A percentile compares a stretch with the other conserved stretches of the same genome.
These are phyloP conservation scores for Plasmodium ovale DNA, from an alignment of 169 alveolate genomes.

Conservation along the genomic window DNA sequence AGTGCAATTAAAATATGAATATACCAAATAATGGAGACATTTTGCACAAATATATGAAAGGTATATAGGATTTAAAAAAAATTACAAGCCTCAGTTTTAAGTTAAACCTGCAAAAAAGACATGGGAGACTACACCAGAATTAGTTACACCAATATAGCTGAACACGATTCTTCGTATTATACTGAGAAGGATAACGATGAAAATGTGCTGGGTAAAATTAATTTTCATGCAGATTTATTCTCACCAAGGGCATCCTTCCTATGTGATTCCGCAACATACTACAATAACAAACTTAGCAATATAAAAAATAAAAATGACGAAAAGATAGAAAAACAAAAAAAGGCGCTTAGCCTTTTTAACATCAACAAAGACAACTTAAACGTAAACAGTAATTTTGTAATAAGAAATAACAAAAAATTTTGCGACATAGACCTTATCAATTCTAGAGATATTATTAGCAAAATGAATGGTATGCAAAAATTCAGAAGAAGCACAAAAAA, in stretches of 20 bases:
- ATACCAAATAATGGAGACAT: too few relatives aligned
- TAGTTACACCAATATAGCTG: slow-evolving; percentile 9
- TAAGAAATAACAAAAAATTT: background rate
- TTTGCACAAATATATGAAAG: too few relatives aligned
- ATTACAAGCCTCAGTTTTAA: background rate
- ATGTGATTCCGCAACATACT: slow-evolving; percentile 3
- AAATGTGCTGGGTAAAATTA: background rate
- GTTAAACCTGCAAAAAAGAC: slow-evolving; percentile 4
- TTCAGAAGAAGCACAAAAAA: slow-evolving; percentile 6
- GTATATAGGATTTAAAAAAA: slow-evolving; percentile 1
- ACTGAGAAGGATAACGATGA: background rate
- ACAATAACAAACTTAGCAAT: slow-evolving; percentile 5
- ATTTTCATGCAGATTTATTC: slow-evolving; percentile 8
- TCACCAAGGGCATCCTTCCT: background rate
- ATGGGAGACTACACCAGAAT: background rate
- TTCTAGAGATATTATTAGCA: slow-evolving; percentile 8
- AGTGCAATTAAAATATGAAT: too few relatives aligned
- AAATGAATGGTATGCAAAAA: slow-evolving; percentile 38
- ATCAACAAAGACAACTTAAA: slow-evolving; percentile 12
- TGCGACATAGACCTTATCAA: slow-evolving; percentile 11
- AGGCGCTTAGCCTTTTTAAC: background rate
- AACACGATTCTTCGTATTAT: background rate
- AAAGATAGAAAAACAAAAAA: background rate
- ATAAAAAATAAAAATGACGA: background rate
- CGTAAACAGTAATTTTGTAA: slow-evolving; percentile 8